A percentile compares a stretch with the other conserved stretches of the same genome.
phyloP scores from a whole-genome alignment of 1,284 basidiomycete species.

The Ustilago shanxiensis region DNA sequence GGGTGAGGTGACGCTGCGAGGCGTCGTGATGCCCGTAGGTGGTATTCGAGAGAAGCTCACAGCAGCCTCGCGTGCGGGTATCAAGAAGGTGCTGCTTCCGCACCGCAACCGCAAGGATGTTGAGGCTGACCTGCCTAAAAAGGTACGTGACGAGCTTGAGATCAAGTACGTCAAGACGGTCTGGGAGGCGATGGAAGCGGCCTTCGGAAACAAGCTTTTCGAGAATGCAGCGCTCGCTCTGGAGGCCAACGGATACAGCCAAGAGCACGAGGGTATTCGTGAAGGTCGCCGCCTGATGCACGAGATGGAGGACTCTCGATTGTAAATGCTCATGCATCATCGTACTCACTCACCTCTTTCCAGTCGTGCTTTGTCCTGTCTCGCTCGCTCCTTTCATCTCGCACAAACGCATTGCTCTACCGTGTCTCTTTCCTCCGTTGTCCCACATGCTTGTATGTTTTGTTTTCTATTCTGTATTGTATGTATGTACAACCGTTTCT shows the following conservation, averaged over 20 bases:
- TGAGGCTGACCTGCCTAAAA: constrained; percentile 81
- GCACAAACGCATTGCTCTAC: background rate
- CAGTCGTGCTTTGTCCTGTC: background rate
- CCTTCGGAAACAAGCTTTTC: constrained; percentile 58
- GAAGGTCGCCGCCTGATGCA: constrained; percentile 58
- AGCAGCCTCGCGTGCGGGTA: constrained; percentile 77
- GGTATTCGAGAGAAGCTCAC: constrained; percentile 69
- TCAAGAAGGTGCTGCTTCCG: constrained; percentile 84
- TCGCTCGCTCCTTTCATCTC: background rate
- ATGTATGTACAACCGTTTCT: background rate
- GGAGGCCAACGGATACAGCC: constrained; percentile 42
- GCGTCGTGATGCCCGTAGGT: constrained; percentile 66
- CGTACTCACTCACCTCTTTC: background rate
- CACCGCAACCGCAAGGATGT: constrained; percentile 86
- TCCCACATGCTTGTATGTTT: background rate
- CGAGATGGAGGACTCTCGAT: constrained; percentile 47
- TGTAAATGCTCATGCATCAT: constrained; percentile 7
- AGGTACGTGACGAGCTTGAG: constrained; percentile 80
- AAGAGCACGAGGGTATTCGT: constrained; percentile 60
- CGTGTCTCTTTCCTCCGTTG: background rate
- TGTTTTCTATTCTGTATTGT: background rate
- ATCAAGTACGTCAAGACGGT: constrained; percentile 84
- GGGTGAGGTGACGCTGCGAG: constrained; percentile 67
- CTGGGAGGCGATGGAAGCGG: constrained; percentile 82
- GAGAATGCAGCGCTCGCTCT: constrained; percentile 55